phyloP scores from a whole-genome alignment of 306 rosid species.

The Prinsepia uniflora region DNA sequence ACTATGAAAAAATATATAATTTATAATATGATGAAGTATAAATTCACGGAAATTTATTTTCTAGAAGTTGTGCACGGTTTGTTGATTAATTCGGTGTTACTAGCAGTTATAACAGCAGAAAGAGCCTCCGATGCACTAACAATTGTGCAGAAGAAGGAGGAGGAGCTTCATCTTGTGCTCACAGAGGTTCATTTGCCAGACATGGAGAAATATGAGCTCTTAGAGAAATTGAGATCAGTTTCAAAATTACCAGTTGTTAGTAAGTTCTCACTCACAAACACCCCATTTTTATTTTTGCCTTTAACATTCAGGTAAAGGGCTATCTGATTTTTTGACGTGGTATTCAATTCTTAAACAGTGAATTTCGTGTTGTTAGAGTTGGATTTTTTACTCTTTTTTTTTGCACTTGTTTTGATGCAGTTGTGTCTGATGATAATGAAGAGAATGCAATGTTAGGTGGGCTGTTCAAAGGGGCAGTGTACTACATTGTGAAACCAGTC shows the following conservation, averaged over 20 bases:
- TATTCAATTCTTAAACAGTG: no score
- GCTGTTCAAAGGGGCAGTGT: conserved; percentile 33
- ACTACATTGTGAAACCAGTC: conserved; percentile 27
- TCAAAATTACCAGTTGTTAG: conserved; percentile 32
- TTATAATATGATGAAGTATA: no score
- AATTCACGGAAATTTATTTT: no score
- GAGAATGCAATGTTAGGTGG: conserved; percentile 11
- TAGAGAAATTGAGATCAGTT: conserved; percentile 25
- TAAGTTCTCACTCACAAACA: conserved; percentile 21
- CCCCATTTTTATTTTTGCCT: not conserved
- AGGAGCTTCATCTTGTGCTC: conserved; percentile 35
- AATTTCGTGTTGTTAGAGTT: not conserved
- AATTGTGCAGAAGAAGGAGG: conserved; percentile 20
- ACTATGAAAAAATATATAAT: no score
- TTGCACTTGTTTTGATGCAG: conserved; percentile 14
- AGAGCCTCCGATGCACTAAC: conserved; percentile 38
- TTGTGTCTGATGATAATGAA: conserved; percentile 37
- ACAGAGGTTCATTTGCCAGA: conserved; percentile 39
- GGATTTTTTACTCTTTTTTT: not conserved
- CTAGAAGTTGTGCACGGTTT: not conserved
- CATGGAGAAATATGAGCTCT: conserved; percentile 30
- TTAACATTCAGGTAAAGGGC: no score
- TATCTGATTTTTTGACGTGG: no score
- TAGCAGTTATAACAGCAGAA: conserved; percentile 38
- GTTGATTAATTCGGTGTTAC: not conserved